Evolutionary conservation across 805 yeast genomes (phyloP).

Genomic region (Jamesozyma rosinii): DNA sequence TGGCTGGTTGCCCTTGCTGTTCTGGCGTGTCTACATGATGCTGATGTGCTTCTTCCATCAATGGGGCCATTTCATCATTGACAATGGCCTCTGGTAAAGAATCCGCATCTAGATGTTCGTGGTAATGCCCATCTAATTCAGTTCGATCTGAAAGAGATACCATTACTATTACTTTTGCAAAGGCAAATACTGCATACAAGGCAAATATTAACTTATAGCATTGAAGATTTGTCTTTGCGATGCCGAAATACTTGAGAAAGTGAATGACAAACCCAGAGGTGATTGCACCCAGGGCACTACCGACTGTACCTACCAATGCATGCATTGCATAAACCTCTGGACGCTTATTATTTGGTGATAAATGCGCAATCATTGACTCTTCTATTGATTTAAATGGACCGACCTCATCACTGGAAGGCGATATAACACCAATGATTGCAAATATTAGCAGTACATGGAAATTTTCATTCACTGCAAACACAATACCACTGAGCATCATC

Average conservation of each 20-base stretch:
- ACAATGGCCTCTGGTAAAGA: constrained; percentile 14
- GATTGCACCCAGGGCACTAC: constrained; percentile 67
- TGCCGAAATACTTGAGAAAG: constrained; percentile 29
- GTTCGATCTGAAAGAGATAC: constrained; percentile 43
- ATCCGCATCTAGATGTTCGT: constrained; percentile 11
- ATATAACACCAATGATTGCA: constrained; percentile 75
- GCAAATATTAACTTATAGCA: constrained; percentile 52
- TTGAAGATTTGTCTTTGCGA: constrained; percentile 28
- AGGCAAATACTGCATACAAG: constrained; percentile 47
- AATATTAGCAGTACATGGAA: constrained; percentile 52
- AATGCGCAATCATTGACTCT: constrained; percentile 72
- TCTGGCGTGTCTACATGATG: not conserved
- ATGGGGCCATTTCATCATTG: constrained; percentile 22
- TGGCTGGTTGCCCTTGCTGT: not conserved
- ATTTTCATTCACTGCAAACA: constrained; percentile 49
- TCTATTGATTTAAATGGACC: constrained; percentile 86
- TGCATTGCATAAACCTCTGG: constrained; percentile 72
- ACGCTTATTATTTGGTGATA: constrained; percentile 54
- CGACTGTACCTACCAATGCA: constrained; percentile 57
- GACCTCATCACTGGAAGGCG: constrained; percentile 84
- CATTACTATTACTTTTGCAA: constrained; percentile 43
- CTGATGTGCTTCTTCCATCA: constrained; percentile 10
- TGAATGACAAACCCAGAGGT: constrained; percentile 53
- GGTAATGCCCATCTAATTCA: constrained; percentile 34
- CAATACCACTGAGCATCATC: constrained; percentile 60